Evolutionary conservation across 768 basidiomycete species (phyloP).

Genomic region (Agrocybe chaxingu): DNA sequence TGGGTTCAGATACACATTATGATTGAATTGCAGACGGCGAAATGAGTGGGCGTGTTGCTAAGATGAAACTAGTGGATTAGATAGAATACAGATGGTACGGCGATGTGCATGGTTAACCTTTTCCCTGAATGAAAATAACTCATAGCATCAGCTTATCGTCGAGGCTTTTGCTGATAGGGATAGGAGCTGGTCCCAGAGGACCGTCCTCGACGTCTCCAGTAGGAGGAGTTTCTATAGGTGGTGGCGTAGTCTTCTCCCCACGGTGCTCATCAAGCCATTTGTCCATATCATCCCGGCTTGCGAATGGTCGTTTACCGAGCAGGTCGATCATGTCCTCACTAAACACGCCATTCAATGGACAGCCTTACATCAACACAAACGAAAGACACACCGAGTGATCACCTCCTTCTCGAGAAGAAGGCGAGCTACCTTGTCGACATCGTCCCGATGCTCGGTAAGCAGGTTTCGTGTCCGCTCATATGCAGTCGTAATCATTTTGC

Average conservation of each 20-base stretch:
- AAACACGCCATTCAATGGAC: conserved; percentile 10
- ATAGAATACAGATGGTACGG: conserved; percentile 27
- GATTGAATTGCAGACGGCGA: conserved; percentile 9
- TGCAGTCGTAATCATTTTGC: conserved; percentile 92
- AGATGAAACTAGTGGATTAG: conserved; percentile 17
- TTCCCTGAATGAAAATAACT: conserved; percentile 5
- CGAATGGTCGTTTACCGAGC: conserved; percentile 80
- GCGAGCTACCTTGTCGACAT: conserved; percentile 93
- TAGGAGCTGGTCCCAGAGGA: conserved; percentile 43
- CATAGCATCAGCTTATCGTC: conserved; percentile 22
- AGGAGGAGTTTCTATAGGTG: conserved; percentile 52
- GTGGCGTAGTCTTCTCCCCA: conserved; percentile 60
- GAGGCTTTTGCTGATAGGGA: conserved; percentile 32
- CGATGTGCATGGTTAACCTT: conserved; percentile 5
- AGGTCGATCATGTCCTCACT: conserved; percentile 88
- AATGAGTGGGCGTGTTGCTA: conserved; percentile 19
- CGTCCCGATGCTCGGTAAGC: conserved; percentile 73
- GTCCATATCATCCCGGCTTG: conserved; percentile 91
- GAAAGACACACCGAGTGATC: conserved; percentile 67
- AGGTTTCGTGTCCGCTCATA: conserved; percentile 82
- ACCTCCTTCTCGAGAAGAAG: conserved; percentile 93
- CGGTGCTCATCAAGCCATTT: conserved; percentile 90
- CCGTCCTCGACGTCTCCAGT: conserved; percentile 29
- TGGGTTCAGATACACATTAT: conserved; percentile 67
- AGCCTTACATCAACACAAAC: background rate